These are phyloP conservation scores for Hypsizygus marmoreus DNA, from an alignment of 768 basidiomycete genomes.

Conservation along the genomic window DNA sequence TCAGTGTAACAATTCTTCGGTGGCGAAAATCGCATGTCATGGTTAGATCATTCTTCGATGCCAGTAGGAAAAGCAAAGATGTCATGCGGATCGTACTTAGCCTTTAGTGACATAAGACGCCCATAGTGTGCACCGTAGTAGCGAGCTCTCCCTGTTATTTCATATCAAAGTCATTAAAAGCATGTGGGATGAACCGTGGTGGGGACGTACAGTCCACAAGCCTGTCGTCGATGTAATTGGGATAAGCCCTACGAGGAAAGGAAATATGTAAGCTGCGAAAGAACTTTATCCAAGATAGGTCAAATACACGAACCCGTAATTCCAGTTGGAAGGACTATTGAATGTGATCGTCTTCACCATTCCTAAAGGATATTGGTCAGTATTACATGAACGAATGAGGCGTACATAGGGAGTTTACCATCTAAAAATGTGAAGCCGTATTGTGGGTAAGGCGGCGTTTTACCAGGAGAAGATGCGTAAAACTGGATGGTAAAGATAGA, in stretches of 20 bases:
- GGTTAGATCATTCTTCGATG: constrained; percentile 23
- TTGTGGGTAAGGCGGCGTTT: constrained; percentile 42
- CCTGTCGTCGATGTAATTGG: constrained; percentile 42
- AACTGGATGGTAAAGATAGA: constrained; percentile 51
- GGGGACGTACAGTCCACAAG: constrained; percentile 31
- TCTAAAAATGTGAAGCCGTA: constrained; percentile 47
- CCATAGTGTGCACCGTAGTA: constrained; percentile 35
- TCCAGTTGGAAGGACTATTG: constrained; percentile 29
- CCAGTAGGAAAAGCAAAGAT: constrained; percentile 42
- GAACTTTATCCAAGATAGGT: not conserved
- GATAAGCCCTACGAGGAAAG: constrained; percentile 28
- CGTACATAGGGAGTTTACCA: constrained; percentile 15
- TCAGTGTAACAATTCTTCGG: too few relatives aligned
- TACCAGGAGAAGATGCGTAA: constrained; percentile 43
- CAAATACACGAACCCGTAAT: constrained; percentile 23
- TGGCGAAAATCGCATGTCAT: too few relatives aligned
- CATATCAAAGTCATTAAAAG: not conserved
- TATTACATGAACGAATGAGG: not conserved
- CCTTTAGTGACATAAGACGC: constrained; percentile 33
- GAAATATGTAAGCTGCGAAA: not conserved
- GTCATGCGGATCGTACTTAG: constrained; percentile 34
- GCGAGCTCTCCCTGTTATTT: constrained; percentile 29
- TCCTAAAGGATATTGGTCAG: constrained; percentile 11
- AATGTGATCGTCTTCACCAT: constrained; percentile 26
- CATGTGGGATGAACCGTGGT: not conserved